Evolutionary conservation across 129 eudicot genomes (phyloP).

Genomic region (Helichrysum umbraculigerum): DNA sequence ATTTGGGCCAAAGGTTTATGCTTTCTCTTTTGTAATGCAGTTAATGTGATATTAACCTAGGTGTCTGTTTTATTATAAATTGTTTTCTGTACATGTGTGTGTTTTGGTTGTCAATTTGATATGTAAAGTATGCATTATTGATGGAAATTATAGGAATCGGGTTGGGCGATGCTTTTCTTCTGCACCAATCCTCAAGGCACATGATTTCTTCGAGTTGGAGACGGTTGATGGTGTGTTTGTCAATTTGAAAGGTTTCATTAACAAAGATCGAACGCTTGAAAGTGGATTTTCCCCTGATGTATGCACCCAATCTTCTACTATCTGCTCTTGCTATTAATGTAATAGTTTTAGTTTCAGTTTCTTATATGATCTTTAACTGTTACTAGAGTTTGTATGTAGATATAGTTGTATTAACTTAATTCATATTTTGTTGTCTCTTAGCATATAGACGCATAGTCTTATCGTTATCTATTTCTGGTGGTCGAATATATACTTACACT

Average conservation of each 20-base stretch:
- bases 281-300: constrained; percentile 74
- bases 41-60: not conserved
- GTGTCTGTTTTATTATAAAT: not conserved
- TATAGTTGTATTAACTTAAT: not conserved
- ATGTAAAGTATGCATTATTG: not conserved
- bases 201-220: constrained; percentile 51
- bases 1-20: not conserved
- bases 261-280: constrained; percentile 50
- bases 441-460: not conserved
- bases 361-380: not conserved
- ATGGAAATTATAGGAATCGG: constrained; percentile 33
- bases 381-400: not conserved
- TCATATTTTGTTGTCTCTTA: no score
- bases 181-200: constrained; percentile 56
- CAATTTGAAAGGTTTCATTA: constrained; percentile 45
- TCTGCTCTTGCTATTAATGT: not conserved
- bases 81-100: not conserved
- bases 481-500: not conserved
- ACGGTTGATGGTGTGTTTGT: constrained; percentile 63
- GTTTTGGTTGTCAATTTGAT: not conserved
- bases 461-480: not conserved
- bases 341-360: not conserved
- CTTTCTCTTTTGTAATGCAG: not conserved
- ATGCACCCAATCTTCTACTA: constrained; percentile 6
- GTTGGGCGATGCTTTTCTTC: constrained; percentile 52